Evolutionary conservation across 2,329 filamentous ascomycete species (phyloP), one percentile per base, ranked within the genome.

Genomic region (Aspergillus sp.): DNA sequence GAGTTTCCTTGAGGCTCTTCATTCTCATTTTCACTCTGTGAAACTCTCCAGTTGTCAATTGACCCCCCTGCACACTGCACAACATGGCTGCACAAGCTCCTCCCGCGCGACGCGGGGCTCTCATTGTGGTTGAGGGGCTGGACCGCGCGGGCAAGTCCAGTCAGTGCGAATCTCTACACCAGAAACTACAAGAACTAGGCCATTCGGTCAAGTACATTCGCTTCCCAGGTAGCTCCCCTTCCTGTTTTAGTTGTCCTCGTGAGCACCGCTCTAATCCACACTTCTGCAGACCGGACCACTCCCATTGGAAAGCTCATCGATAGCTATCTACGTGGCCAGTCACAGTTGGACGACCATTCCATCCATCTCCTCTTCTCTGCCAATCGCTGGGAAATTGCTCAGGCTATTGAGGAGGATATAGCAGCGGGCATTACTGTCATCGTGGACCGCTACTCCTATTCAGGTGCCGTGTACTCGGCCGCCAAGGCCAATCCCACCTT

Each of bases 371-470:
- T 97, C 19, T 97, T 97, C 77, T 92, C 89, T 61, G 92, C 93
- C 9, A 97, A 97, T 74, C 85, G 93, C 51, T 97, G 93, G 93
- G 93, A 97, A 72, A 75, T 81, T 43, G 76, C 79, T 13, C 71
- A 72, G 28, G 69, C 70, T 47, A 81, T 82, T 38, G 70, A 76
- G 36, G 62, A 73, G 39, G 75, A 80, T 56, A 80, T 97, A 5
- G 78, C 81, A 0, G 75, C 81, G 1, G 93, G 94, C 8, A 88
- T 83, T 19, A 95, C 87, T 0, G 84, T 99, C 32, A 82, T 99
- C 41, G 88, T 94, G 67, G 95, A 99, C 76, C 88, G 95, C 51
- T 99, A 98, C 80, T 96, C 96, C 74, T 94, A 97, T 80, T 95
- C 91, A 19, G 95, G 95, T 57, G 91, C 93, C 59, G 92, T 97